Percentiles rank a stretch among this genome's conserved stretches.
phyloP scores from a whole-genome alignment of 495 filamentous ascomycete genomes.

The Alectoria sarmentosa region DNA sequence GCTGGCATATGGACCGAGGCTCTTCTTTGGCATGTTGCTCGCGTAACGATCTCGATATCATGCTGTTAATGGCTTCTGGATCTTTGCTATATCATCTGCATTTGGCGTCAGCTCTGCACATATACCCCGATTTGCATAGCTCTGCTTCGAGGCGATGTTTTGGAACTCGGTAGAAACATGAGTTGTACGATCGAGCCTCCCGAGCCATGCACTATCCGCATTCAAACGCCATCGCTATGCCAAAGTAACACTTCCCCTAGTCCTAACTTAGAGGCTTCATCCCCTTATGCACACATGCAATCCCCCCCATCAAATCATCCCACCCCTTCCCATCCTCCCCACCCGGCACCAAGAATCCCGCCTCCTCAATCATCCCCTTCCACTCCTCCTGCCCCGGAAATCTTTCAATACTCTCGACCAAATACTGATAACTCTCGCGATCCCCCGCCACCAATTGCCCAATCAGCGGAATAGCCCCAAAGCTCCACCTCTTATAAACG shows the following conservation, averaged over 20 bases:
- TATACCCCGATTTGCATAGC: conserved; percentile 4
- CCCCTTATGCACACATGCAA: conserved; percentile 94
- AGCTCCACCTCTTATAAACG: conserved; percentile 95
- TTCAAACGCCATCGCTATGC: conserved; percentile 12
- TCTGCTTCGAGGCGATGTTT: background rate
- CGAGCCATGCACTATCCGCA: background rate
- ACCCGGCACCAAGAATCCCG: conserved; percentile 72
- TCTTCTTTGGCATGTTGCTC: background rate
- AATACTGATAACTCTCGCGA: conserved; percentile 93
- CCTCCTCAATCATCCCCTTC: conserved; percentile 76
- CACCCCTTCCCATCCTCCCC: conserved; percentile 53
- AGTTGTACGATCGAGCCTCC: background rate
- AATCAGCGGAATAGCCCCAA: conserved; percentile 87
- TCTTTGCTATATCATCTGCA: background rate
- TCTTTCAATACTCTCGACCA: conserved; percentile 94
- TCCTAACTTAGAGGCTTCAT: conserved; percentile 63
- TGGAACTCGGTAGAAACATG: background rate
- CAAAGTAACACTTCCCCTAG: background rate
- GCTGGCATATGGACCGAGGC: background rate
- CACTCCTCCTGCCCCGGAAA: conserved; percentile 86
- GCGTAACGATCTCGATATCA: background rate
- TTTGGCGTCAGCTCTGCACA: background rate
- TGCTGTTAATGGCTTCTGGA: background rate
- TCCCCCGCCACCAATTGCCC: conserved; percentile 93
- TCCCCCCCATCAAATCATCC: conserved; percentile 83